Evolutionary conservation across 495 filamentous ascomycete species (phyloP), one percentile per base, ranked within the genome.

Genomic region (Diplogelasinospora grovesii): DNA sequence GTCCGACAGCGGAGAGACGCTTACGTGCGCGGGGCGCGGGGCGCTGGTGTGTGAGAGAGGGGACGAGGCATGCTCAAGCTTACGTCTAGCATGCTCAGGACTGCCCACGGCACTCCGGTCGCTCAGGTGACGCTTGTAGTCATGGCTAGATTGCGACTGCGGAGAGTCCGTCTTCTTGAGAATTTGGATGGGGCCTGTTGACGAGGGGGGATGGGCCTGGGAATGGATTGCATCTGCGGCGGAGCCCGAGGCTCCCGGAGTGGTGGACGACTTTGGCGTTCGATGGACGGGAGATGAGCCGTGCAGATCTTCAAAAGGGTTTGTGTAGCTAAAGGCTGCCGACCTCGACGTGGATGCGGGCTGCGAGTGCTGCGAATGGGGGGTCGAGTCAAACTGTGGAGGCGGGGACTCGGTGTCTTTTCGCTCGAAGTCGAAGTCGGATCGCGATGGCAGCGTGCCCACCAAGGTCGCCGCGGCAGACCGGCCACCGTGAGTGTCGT

Each of bases 11-110:
- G 53, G 53, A 25, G 55, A 50, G 13, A 45, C 32, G 35, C 15
- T 35, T 20, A 29, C 27, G 26, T 26, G 33, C 3, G 33, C 15
- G 3, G 41, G 28, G 13, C 40, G 41, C 15, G 48, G 22, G 8
- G 41, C 45, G 28, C 40, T 40, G 23, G 23, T 31, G 2, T 54
- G 46, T 10, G 52, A 52, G 25, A 53, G 40, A 0, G 50, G 52
- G 19, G 66, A 68, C n/a, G 70, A 61, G 9, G 49, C 22, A 14
- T 63, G 48, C 13, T 70, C 68, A 34, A 69, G 48, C 56, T 66
- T 71, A 43, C 63, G 56, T 43, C 65, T 54, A 10, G 53, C 40
- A 30, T 66, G 64, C 46, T 71, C 70, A 5, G 65, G 65, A 43
- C 60, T 74, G 15, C 55, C 41, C 18, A 58, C 36, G 0, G 57